Conservation (phyloP, 2,329 filamentous ascomycete genomes). For the Aspergillus persii region DNA sequence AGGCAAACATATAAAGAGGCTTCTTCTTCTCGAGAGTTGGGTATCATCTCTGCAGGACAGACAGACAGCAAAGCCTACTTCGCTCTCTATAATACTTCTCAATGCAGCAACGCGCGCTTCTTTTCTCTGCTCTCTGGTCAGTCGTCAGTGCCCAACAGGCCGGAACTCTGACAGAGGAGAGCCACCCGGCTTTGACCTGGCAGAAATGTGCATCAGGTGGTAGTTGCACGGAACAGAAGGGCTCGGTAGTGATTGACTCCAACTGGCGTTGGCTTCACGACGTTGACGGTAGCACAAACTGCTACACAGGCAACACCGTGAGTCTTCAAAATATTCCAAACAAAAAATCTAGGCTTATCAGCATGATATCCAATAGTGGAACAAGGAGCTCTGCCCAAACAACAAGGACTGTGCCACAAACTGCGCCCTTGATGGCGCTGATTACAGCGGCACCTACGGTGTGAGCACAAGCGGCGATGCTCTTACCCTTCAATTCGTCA, state of each 20-base stretch:
- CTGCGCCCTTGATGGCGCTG: constrained; percentile 57
- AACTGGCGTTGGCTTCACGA: constrained; percentile 60
- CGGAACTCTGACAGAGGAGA: constrained; percentile 29
- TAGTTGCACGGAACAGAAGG: constrained; percentile 52
- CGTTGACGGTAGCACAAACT: constrained; percentile 50
- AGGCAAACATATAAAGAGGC: constrained; percentile 22
- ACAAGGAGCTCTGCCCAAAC: constrained; percentile 49
- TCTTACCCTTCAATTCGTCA: constrained; percentile 50
- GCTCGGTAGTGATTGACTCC: constrained; percentile 55
- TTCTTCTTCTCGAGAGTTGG: background rate
- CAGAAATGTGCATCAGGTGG: constrained; percentile 52
- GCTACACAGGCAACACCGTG: constrained; percentile 52
- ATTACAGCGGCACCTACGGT: constrained; percentile 54
- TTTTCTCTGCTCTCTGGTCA: constrained; percentile 29
- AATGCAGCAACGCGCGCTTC: constrained; percentile 31
- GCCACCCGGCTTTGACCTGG: constrained; percentile 55
- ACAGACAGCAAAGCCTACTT: constrained; percentile 12
- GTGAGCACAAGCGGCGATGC: constrained; percentile 50
- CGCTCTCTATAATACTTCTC: constrained; percentile 8
- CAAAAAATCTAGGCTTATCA: background rate
- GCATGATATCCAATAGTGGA: constrained; percentile 31
- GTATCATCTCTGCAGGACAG: constrained; percentile 29
- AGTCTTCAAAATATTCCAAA: background rate
- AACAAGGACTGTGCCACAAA: constrained; percentile 52
- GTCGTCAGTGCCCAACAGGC: constrained; percentile 31